These are phyloP conservation scores for Terana coerulea DNA, from an alignment of 768 basidiomycete genomes.

Conservation along the genomic window DNA sequence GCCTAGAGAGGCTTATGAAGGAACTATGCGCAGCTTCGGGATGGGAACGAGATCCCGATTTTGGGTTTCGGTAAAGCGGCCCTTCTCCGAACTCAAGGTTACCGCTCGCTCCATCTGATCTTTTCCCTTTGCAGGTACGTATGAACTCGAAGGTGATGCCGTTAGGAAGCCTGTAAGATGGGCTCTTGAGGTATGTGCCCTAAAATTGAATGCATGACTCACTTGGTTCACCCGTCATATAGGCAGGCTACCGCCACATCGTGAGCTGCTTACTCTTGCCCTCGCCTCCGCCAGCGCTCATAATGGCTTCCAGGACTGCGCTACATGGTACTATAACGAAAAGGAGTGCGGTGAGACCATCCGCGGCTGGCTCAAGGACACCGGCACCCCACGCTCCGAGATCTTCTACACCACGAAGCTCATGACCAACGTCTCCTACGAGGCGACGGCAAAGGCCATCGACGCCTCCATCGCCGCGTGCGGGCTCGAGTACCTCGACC, in stretches of 20 bases:
- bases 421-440: constrained; percentile 52
- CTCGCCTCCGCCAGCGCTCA: not conserved
- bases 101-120: constrained; percentile 4
- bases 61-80: constrained; percentile 50
- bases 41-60: constrained; percentile 52
- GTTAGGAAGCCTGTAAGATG: constrained; percentile 54
- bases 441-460: constrained; percentile 45
- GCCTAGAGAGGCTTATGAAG: not conserved
- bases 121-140: constrained; percentile 40
- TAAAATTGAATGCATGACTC: not conserved
- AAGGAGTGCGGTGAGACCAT: constrained; percentile 59
- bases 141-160: constrained; percentile 57
- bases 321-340: constrained; percentile 65
- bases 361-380: constrained; percentile 43
- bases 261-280: constrained; percentile 29
- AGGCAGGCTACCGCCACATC: constrained; percentile 65
- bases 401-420: constrained; percentile 75
- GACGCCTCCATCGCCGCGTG: constrained; percentile 48
- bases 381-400: constrained; percentile 48
- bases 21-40: constrained; percentile 35
- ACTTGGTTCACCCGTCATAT: not conserved
- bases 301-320: constrained; percentile 35
- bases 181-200: constrained; percentile 52
- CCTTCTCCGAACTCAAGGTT: not conserved
- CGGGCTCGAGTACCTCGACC: constrained; percentile 61